Evolutionary conservation across 768 basidiomycete genomes (phyloP), one percentile per base, ranked within the genome.

Genomic region (Collybia mongolica): DNA sequence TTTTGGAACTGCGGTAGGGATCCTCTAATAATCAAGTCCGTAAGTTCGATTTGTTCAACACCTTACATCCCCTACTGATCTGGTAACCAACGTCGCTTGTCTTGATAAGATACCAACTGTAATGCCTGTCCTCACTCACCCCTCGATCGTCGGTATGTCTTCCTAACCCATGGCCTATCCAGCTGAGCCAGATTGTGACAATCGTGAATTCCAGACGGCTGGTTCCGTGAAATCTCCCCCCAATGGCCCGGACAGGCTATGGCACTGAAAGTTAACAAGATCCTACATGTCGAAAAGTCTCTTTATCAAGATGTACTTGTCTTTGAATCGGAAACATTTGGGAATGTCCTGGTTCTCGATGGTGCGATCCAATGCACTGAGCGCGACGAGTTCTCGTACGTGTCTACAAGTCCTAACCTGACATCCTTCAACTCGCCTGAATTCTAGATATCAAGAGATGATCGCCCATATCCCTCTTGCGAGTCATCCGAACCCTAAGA

Each of bases 161-260:
- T 36, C 8, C 22, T 24, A 35, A 6, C 20, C 11, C 8, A 5
- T 18, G 12, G 29, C 20, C n/a, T 17, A 23, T 42, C 28, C 19
- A n/a, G 20, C 18, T 19, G 22, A 49, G 18, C 23, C 6, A 22
- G 20, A 39, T 23, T 19, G 12, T 23, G 15, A 23, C 18, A 37
- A 28, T 29, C 14, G n/a, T 12, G 26, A n/a, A 11, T 44, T 39
- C 29, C 41, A 72, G 93, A 94, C 76, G 93, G 94, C 68, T 96
- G 93, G 93, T 98, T 95, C 77, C 83, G 90, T 53, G 94, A 98
- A 73, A 88, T 93, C 60, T 92, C 90, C 22, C 82, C 90, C 15
- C 94, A 98, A 74, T 98, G 94, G 94, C 93, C 90, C 5, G 95
- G 94, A 42, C 93, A 97, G 72, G 96, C 96, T 44, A 93, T 97